These are phyloP conservation scores for Hericium coralloides DNA, from an alignment of 768 basidiomycete species.

Conservation along the genomic window DNA sequence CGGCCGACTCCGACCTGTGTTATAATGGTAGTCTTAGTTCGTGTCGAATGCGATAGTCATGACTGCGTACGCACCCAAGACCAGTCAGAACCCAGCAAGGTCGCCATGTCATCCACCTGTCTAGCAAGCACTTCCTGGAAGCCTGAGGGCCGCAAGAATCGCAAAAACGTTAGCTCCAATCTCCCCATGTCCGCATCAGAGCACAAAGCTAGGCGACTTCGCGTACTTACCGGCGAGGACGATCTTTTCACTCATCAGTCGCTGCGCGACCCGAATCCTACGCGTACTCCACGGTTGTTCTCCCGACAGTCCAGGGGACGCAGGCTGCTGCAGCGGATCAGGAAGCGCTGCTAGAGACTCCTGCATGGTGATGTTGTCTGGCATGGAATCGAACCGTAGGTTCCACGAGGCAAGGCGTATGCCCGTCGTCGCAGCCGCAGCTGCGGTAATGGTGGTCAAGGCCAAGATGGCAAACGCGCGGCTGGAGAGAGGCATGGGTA, in stretches of 20 bases:
- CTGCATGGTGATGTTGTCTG: constrained; percentile 39
- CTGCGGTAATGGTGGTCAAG: not conserved
- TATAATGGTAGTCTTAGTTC: not conserved
- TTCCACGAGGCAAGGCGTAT: constrained; percentile 36
- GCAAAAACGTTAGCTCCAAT: not conserved
- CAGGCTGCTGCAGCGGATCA: constrained; percentile 31
- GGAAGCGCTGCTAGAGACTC: constrained; percentile 33
- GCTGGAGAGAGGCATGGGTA: not conserved
- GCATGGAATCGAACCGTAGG: constrained; percentile 43
- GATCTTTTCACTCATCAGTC: constrained; percentile 31
- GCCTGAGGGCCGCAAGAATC: constrained; percentile 19
- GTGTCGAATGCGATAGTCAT: too few relatives aligned
- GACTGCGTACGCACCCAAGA: constrained; percentile 33
- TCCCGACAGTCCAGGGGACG: constrained; percentile 22
- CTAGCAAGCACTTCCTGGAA: constrained; percentile 47
- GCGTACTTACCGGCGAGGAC: constrained; percentile 31
- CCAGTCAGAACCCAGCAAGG: constrained; percentile 46
- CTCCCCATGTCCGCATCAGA: not conserved
- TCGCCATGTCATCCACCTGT: constrained; percentile 47
- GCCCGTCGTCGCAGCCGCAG: not conserved
- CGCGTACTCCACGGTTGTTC: constrained; percentile 50
- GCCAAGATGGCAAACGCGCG: not conserved
- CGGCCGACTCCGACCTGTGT: constrained; percentile 49
- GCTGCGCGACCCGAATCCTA: constrained; percentile 37
- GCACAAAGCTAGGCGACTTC: too few relatives aligned